Conservation (phyloP, 2,329 filamentous ascomycete genomes). For the Verticillium nonalfalfae region DNA sequence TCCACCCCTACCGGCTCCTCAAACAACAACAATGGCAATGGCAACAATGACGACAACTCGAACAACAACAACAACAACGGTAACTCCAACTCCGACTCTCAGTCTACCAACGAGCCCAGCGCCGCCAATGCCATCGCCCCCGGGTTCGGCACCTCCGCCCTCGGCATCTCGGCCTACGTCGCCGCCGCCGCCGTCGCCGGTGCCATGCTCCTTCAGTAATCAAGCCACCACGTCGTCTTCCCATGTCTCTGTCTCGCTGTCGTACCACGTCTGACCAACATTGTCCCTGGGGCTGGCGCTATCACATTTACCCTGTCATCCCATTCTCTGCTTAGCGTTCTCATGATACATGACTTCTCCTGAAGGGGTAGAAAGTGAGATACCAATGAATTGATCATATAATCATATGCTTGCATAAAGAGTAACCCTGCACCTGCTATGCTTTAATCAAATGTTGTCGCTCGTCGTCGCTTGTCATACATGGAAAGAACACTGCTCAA, state of each 20-base stretch:
- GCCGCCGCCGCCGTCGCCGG: slow-evolving; percentile 3
- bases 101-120: slow-evolving; percentile 6
- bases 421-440: neutral
- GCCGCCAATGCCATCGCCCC: slow-evolving; percentile 4
- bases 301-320: neutral
- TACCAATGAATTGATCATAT: neutral
- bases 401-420: neutral
- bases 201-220: slow-evolving; percentile 6
- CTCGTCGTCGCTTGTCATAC: neutral
- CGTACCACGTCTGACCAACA: neutral
- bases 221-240: too few species aligned
- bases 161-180: slow-evolving; percentile 8
- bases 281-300: neutral
- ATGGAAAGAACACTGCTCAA: neutral
- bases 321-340: neutral
- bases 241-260: neutral
- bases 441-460: neutral
- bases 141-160: slow-evolving; percentile 2
- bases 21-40: slow-evolving; percentile 1
- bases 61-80: slow-evolving; percentile 3
- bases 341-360: neutral
- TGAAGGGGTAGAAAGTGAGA: neutral
- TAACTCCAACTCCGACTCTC: neutral
- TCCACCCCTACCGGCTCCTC: slow-evolving; percentile 3
- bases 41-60: slow-evolving; percentile 1